Base-by-base conservation (phyloP, 1,139 yeast genomes). In the Blastobotrys aristatus region DNA sequence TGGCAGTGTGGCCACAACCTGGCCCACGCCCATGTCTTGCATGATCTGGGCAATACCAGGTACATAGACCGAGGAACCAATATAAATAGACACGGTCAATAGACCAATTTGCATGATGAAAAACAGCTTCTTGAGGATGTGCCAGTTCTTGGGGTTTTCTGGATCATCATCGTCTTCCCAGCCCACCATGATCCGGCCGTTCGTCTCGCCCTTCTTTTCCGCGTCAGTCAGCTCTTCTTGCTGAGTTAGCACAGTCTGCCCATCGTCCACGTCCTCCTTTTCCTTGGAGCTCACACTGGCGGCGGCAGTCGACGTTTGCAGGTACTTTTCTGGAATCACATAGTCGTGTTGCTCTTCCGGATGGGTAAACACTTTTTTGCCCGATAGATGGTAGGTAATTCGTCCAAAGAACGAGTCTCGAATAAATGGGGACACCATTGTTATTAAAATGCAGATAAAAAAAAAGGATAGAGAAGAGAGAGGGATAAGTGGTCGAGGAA, bases 41-140 rank as follows among this genome's bases (percentile, higher is more conserved):
- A 69, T 67, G 40, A 81, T 61, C 27, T 68, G 57, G 10, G 62
- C 65, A 61, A 73, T 54, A 14, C 82, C 82, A 0, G 86, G 84
- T 0, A 84, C 74, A 54, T 76, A 79, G 20, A 79, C 74, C 1
- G 85, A 79, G 0, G 84, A 72, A 4, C 80, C 83, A 72, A 79
- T 76, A 57, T 81, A 81, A 2, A 78, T 80, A 3, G 76, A 67
- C 3, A 71, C 62, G 2, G 84, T 77, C 47, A 80, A 66, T 32
- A 76, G 47, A 42, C 73, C 69, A 27, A 77, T 66, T 49, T 71
- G 65, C 7, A 70, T 14, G 1, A 72, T 63, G 40, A 77, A 68
- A 20, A 74, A 44, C 0, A 64, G 45, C 63, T 75, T 77, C 39
- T 65, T 63, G 7, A 48, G 37, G 0, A 60, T 13, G 0, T 79